These are phyloP conservation scores for Neurospora sp. DNA, from an alignment of 495 filamentous ascomycete genomes.

Conservation along the genomic window DNA sequence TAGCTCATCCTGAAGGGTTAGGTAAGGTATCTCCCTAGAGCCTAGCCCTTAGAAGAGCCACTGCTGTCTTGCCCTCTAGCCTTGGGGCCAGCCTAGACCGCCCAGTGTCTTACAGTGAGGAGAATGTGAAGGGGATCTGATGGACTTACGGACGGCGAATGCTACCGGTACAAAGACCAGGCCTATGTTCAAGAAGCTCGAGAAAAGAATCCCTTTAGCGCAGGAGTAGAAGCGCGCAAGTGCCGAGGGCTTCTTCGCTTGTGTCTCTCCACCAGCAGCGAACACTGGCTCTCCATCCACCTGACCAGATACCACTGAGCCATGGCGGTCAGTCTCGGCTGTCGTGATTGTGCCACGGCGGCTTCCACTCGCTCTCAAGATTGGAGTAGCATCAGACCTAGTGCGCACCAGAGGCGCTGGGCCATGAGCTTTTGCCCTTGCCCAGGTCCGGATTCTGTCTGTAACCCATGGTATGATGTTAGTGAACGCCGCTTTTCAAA, in stretches of 20 bases:
- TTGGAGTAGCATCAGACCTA: background rate
- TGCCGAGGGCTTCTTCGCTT: constrained; percentile 4
- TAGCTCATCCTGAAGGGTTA: background rate
- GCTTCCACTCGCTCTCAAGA: background rate
- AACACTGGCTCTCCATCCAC: background rate
- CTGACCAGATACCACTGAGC: background rate
- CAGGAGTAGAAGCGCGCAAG: constrained; percentile 37
- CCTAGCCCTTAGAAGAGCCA: background rate
- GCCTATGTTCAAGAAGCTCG: constrained; percentile 67
- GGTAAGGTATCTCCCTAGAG: background rate
- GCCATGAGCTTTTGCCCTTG: constrained; percentile 2
- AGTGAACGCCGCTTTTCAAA: background rate
- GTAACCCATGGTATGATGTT: background rate
- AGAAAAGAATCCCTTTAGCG: constrained; percentile 43
- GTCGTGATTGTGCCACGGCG: background rate
- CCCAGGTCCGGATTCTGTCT: constrained; percentile 6
- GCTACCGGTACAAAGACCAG: constrained; percentile 71
- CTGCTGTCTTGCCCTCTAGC: background rate
- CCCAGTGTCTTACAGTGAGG: background rate
- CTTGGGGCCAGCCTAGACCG: background rate
- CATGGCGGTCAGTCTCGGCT: background rate
- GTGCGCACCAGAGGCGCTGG: background rate
- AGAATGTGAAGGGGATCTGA: background rate
- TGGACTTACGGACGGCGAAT: constrained; percentile 50
- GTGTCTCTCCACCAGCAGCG: background rate